Conservation (phyloP, 306 rosid species). For the Medicago truncatula region MtrunA17r5.0-ANR NC_053042.1:10379001-10379500, state of each 20-base stretch:
- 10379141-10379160: not conserved
- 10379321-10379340: not conserved
- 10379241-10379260: not conserved
- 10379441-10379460: slow-evolving; percentile 1
- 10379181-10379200: not conserved
- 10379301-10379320: not conserved
- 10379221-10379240: not conserved
- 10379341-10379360: not conserved
- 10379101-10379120: not conserved
- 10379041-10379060: slow-evolving; percentile 32
- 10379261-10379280: not conserved
- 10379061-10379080: slow-evolving; percentile 3
- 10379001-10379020: slow-evolving; percentile 44
- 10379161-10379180: not conserved
- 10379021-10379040: slow-evolving; percentile 34
- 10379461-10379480: not conserved
- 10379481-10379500: slow-evolving; percentile 11
- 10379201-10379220: not conserved
- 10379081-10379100: slow-evolving; percentile 36
- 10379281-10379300: slow-evolving; percentile 6
- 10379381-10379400: not conserved
- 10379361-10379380: slow-evolving; percentile 36
- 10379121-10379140: not conserved
- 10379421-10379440: slow-evolving; percentile 6
- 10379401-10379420: not conserved